These are phyloP conservation scores for Cercophora sp. DNA, from an alignment of 495 filamentous ascomycete species.

Conservation along the genomic window DNA sequence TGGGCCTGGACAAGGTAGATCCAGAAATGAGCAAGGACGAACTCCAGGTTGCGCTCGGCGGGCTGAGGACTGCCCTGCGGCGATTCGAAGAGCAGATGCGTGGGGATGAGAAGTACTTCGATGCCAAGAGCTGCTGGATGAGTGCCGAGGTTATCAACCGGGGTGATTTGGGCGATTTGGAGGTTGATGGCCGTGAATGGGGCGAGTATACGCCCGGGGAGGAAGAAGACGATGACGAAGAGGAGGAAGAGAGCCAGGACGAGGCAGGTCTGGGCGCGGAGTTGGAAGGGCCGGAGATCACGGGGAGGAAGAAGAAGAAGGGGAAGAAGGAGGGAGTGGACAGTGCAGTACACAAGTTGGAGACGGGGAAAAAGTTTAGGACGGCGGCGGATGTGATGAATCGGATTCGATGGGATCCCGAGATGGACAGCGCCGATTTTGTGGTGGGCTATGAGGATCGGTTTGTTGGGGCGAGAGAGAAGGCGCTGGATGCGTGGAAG, in stretches of 20 bases:
- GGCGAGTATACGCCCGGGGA: conserved; percentile 38
- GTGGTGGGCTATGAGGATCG: conserved; percentile 74
- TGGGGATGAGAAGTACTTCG: conserved; percentile 45
- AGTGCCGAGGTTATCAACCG: conserved; percentile 37
- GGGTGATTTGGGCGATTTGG: conserved; percentile 33
- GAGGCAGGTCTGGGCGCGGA: conserved; percentile 15
- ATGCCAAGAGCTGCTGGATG: conserved; percentile 45
- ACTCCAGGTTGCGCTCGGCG: conserved; percentile 25
- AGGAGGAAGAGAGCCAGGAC: conserved; percentile 29
- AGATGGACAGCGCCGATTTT: conserved; percentile 58
- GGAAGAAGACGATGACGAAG: conserved; percentile 28
- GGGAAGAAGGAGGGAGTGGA: conserved; percentile 20
- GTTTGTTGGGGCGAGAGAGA: conserved; percentile 63
- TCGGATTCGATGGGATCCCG: conserved; percentile 67
- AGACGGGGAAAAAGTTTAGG: conserved; percentile 32
- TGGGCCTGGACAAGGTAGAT: conserved; percentile 45
- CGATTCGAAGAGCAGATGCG: conserved; percentile 47
- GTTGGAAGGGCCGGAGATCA: not conserved
- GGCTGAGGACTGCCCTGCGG: conserved; percentile 36
- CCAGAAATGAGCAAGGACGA: conserved; percentile 27
- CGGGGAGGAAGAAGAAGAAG: conserved; percentile 15
- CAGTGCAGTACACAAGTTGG: not conserved
- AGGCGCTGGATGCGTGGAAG: conserved; percentile 63
- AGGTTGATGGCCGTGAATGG: conserved; percentile 48
- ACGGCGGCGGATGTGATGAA: conserved; percentile 62